Evolutionary conservation across 1,284 basidiomycete species (phyloP).

Genomic region (Moesziomyces parantarcticus): DNA sequence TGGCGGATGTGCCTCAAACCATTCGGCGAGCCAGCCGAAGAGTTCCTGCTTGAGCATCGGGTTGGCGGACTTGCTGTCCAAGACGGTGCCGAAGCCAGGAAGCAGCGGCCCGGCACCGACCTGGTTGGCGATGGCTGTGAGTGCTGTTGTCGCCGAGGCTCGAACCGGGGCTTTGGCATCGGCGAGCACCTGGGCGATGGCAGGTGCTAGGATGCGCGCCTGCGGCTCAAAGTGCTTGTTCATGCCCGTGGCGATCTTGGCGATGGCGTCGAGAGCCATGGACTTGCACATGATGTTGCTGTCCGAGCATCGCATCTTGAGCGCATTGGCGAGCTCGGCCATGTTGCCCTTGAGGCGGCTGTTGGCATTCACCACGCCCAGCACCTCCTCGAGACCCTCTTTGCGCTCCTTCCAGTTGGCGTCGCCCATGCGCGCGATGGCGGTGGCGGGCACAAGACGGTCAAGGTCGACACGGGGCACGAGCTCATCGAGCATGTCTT

Average conservation of each 20-base stretch:
- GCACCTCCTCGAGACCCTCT: conserved; percentile 88
- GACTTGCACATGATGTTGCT: conserved; percentile 93
- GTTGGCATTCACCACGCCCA: conserved; percentile 85
- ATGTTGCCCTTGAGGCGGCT: conserved; percentile 90
- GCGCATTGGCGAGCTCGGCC: conserved; percentile 83
- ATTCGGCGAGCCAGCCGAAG: conserved; percentile 84
- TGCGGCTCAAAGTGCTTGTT: conserved; percentile 94
- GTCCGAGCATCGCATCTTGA: conserved; percentile 89
- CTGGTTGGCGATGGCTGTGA: conserved; percentile 85
- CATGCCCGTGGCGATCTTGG: conserved; percentile 91
- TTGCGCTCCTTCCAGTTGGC: conserved; percentile 95
- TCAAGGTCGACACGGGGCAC: conserved; percentile 96
- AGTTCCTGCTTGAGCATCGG: conserved; percentile 87
- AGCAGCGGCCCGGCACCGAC: conserved; percentile 86
- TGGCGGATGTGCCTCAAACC: conserved; percentile 77
- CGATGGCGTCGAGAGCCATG: conserved; percentile 88
- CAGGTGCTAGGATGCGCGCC: conserved; percentile 78
- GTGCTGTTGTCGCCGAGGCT: conserved; percentile 79
- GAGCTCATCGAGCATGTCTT: conserved; percentile 77
- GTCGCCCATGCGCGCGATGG: conserved; percentile 87
- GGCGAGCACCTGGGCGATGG: conserved; percentile 85
- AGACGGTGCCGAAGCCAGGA: conserved; percentile 78
- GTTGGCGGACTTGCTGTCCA: conserved; percentile 81
- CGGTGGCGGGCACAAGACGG: conserved; percentile 83
- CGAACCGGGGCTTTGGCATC: conserved; percentile 93